These are phyloP conservation scores for Pyrenophora seminiperda DNA, from an alignment of 2,329 filamentous ascomycete genomes.

Conservation along the genomic window DNA sequence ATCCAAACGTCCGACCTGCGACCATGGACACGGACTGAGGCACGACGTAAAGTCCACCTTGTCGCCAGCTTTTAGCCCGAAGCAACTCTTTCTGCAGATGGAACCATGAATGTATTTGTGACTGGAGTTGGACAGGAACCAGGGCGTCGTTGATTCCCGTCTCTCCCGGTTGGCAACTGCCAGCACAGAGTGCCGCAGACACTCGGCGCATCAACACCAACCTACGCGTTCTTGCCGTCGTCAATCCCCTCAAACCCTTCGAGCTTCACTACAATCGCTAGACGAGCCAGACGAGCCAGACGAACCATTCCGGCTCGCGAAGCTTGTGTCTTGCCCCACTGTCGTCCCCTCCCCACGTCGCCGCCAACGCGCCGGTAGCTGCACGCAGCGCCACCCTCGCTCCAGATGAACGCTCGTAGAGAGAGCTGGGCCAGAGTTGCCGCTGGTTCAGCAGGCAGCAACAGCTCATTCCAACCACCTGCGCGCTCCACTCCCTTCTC, in stretches of 20 bases:
- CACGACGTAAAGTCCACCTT: conserved; percentile 12
- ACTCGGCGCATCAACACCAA: conserved; percentile 17
- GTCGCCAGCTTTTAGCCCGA: conserved; percentile 8
- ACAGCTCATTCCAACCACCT: conserved; percentile 41
- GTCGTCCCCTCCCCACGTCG: conserved; percentile 7
- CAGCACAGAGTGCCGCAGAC: conserved; percentile 21
- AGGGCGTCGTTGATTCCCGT: conserved; percentile 38
- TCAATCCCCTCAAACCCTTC: conserved; percentile 8
- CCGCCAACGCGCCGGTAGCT: conserved; percentile 51
- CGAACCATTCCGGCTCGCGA: conserved; percentile 31
- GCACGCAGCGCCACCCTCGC: conserved; percentile 7
- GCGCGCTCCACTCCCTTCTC: conserved; percentile 55
- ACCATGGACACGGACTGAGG: conserved; percentile 3
- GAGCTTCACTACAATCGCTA: neutral
- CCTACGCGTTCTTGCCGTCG: conserved; percentile 16
- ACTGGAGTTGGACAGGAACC: conserved; percentile 22
- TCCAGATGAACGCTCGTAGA: conserved; percentile 20
- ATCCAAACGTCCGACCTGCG: conserved; percentile 13
- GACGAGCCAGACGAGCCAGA: neutral
- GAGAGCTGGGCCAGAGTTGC: conserved; percentile 65
- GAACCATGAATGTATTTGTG: conserved; percentile 40
- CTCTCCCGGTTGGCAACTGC: conserved; percentile 17
- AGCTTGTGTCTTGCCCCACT: neutral
- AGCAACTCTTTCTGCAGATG: conserved; percentile 7
- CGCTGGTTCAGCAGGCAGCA: conserved; percentile 53